Conservation (phyloP, 495 filamentous ascomycete species). For the Talaromyces thailandensis region DNA sequence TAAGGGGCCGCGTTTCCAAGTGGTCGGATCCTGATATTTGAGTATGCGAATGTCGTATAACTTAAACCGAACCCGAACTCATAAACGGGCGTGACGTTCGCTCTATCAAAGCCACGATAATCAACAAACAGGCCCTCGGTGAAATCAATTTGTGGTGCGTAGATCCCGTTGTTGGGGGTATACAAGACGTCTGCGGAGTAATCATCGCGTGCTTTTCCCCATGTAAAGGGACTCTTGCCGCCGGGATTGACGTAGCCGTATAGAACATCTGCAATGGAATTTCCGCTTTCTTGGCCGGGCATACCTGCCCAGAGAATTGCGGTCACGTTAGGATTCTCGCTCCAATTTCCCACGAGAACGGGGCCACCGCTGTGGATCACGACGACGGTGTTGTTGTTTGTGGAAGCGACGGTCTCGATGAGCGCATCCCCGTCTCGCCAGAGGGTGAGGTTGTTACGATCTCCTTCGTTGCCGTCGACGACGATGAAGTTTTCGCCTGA, state of each 20-base stretch:
- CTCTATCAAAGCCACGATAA: slow-evolving; percentile 56
- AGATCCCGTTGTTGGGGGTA: slow-evolving; percentile 23
- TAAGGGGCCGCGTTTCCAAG: not conserved
- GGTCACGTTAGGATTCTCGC: slow-evolving; percentile 54
- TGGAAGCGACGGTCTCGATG: slow-evolving; percentile 44
- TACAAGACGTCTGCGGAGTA: slow-evolving; percentile 39
- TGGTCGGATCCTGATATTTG: slow-evolving; percentile 21
- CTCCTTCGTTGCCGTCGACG: slow-evolving; percentile 41
- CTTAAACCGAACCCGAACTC: slow-evolving; percentile 61
- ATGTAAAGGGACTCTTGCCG: slow-evolving; percentile 63
- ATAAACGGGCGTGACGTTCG: slow-evolving; percentile 49
- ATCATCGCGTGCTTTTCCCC: slow-evolving; percentile 54
- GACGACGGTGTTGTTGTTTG: slow-evolving; percentile 54
- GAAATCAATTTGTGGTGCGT: slow-evolving; percentile 48
- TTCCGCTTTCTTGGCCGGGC: slow-evolving; percentile 53
- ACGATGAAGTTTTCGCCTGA: slow-evolving; percentile 47
- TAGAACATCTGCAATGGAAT: slow-evolving; percentile 45
- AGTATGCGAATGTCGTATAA: slow-evolving; percentile 55
- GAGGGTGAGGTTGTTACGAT: slow-evolving; percentile 43
- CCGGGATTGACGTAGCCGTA: slow-evolving; percentile 51
- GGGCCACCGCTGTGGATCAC: slow-evolving; percentile 52
- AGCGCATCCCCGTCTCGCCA: slow-evolving; percentile 43
- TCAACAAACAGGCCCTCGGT: slow-evolving; percentile 58
- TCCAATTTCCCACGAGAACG: slow-evolving; percentile 47
- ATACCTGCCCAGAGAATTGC: slow-evolving; percentile 53